Evolutionary conservation across 331 rosid species (phyloP).

Genomic region (Rosa hybrid): DNA sequence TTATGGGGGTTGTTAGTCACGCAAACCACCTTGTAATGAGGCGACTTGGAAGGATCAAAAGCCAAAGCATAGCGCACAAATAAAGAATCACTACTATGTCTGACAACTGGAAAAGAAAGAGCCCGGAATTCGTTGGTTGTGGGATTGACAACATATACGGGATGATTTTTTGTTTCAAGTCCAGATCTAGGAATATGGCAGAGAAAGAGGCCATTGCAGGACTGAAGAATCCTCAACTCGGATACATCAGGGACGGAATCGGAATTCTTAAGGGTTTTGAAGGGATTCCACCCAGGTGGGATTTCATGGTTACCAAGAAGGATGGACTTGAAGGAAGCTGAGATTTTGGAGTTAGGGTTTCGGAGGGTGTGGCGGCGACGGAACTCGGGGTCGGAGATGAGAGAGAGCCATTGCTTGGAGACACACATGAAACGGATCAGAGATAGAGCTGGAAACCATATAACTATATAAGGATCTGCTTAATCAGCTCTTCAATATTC

Average conservation of each 20-base stretch:
- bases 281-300: not conserved
- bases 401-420: not conserved
- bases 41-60: not conserved
- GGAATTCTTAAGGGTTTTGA: no score
- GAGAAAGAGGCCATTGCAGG: not conserved
- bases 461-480: not conserved
- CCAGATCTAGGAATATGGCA: not conserved
- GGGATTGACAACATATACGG: not conserved
- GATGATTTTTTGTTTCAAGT: no score
- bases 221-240: not conserved
- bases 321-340: no score
- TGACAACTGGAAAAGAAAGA: no score
- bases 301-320: no score
- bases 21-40: not conserved
- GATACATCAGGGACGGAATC: not conserved
- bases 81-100: no score
- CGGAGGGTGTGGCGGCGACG: not conserved
- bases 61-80: not conserved
- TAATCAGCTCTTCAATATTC: not conserved
- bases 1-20: not conserved
- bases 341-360: not conserved
- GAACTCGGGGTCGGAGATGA: not conserved
- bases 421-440: not conserved
- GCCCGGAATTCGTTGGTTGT: not conserved
- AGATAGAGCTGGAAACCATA: not conserved